phyloP scores from a whole-genome alignment of 768 basidiomycete genomes.

The Leccinum truebloodii region DNA sequence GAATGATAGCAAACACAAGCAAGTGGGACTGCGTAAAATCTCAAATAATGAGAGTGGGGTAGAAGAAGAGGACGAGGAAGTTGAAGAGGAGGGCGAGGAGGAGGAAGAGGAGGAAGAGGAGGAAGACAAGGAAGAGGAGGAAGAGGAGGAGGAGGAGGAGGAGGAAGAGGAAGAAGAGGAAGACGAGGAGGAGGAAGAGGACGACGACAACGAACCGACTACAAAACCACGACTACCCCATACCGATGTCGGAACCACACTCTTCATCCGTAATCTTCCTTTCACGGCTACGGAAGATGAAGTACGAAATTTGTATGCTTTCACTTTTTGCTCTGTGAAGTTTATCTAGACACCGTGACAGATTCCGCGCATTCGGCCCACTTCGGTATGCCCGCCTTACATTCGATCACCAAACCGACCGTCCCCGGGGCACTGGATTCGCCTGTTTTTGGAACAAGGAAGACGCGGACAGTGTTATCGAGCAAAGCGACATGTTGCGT shows the following conservation, averaged over 20 bases:
- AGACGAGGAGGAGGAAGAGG: slow-evolving; percentile 19
- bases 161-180: slow-evolving; percentile 23
- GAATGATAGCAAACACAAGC: slow-evolving; percentile 41
- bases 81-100: not conserved
- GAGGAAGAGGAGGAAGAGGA: slow-evolving; percentile 30
- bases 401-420: slow-evolving; percentile 76
- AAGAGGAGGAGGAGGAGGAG: slow-evolving; percentile 12
- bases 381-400: slow-evolving; percentile 93
- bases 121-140: slow-evolving; percentile 27
- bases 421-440: slow-evolving; percentile 94
- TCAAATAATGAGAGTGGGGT: slow-evolving; percentile 33
- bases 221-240: slow-evolving; percentile 72
- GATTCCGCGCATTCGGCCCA: slow-evolving; percentile 90
- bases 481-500: slow-evolving; percentile 74
- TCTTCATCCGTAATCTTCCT: slow-evolving; percentile 93
- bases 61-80: slow-evolving; percentile 29
- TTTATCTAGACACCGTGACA: slow-evolving; percentile 6
- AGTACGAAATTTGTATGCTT: slow-evolving; percentile 72
- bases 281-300: slow-evolving; percentile 95
- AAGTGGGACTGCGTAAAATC: slow-evolving; percentile 45
- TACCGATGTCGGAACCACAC: slow-evolving; percentile 85
- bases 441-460: slow-evolving; percentile 95
- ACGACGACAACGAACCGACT: slow-evolving; percentile 40
- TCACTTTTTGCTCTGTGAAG: not conserved
- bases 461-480: slow-evolving; percentile 83